phyloP scores from a whole-genome alignment of 1,139 yeast genomes.

The Hemisphaericaspora xylofermentans region DNA sequence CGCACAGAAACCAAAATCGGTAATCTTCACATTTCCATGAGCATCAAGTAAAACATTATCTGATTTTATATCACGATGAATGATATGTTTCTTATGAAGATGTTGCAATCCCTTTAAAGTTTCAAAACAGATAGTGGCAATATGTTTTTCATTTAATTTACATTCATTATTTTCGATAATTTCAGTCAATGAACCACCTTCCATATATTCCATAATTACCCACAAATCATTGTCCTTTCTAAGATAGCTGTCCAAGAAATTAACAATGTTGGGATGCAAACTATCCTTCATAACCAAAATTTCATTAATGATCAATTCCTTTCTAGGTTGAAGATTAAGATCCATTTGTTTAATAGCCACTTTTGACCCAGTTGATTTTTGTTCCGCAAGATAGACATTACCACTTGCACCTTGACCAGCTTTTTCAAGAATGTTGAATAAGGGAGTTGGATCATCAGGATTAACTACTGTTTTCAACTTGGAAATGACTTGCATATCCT shows the following conservation, averaged over 20 bases:
- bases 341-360: conserved; percentile 97
- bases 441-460: conserved; percentile 77
- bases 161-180: conserved; percentile 79
- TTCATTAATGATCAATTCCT: conserved; percentile 75
- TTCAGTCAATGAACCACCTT: conserved; percentile 76
- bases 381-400: conserved; percentile 83
- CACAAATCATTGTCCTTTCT: conserved; percentile 55
- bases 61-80: conserved; percentile 93
- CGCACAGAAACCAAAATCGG: conserved; percentile 98
- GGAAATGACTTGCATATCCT: conserved; percentile 83
- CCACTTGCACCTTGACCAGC: conserved; percentile 99
- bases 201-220: conserved; percentile 97
- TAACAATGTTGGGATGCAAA: conserved; percentile 48
- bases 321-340: conserved; percentile 86
- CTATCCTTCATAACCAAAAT: conserved; percentile 51
- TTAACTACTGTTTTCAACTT: conserved; percentile 83
- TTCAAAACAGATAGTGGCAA: conserved; percentile 86
- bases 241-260: conserved; percentile 46
- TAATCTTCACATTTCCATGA: conserved; percentile 86
- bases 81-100: conserved; percentile 85
- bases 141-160: conserved; percentile 69
- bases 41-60: conserved; percentile 89
- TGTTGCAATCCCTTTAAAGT: conserved; percentile 91
- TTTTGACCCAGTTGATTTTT: conserved; percentile 24
- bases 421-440: conserved; percentile 83